Percentiles rank a stretch among this genome's conserved stretches.
These are phyloP conservation scores for Microcyclosporella mali DNA, from an alignment of 2,329 filamentous ascomycete species.

Conservation along the genomic window DNA sequence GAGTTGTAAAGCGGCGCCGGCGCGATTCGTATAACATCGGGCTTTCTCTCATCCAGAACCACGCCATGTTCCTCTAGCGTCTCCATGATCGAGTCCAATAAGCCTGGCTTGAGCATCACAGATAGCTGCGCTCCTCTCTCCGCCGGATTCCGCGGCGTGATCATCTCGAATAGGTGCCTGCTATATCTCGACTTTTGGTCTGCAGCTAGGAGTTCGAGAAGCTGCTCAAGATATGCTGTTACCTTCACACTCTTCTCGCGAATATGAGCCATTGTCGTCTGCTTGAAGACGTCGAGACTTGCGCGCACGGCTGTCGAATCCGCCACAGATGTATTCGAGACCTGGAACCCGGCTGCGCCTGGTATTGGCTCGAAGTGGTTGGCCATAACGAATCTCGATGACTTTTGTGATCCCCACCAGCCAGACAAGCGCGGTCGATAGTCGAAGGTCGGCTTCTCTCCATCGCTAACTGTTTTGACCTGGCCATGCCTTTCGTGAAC, in stretches of 20 bases:
- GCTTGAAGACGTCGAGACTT: constrained; percentile 66
- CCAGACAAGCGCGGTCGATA: constrained; percentile 67
- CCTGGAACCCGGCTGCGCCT: constrained; percentile 74
- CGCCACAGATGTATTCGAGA: constrained; percentile 76
- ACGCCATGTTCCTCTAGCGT: constrained; percentile 63
- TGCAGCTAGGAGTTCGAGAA: constrained; percentile 42
- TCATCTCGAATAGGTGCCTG: constrained; percentile 39
- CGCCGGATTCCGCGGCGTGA: constrained; percentile 63
- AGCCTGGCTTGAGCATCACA: constrained; percentile 58
- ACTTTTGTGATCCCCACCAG: constrained; percentile 82
- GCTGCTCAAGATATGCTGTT: constrained; percentile 69
- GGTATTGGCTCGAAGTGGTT: constrained; percentile 70
- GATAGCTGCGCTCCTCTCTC: constrained; percentile 76
- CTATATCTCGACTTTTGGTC: constrained; percentile 12
- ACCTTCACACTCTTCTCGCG: constrained; percentile 65
- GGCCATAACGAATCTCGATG: constrained; percentile 73
- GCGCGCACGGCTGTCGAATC: constrained; percentile 71
- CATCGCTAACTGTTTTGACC: constrained; percentile 37
- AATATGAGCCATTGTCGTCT: constrained; percentile 63
- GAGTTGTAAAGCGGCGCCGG: constrained; percentile 80
- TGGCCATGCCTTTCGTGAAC: constrained; percentile 61
- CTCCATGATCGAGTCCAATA: constrained; percentile 62
- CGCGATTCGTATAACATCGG: constrained; percentile 76
- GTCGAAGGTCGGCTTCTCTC: constrained; percentile 29
- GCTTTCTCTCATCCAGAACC: constrained; percentile 75